Percentiles rank a stretch among this genome's conserved stretches.
Evolutionary conservation across 2,329 filamentous ascomycete species (phyloP).

Genomic region (Gyromitra esculenta): DNA sequence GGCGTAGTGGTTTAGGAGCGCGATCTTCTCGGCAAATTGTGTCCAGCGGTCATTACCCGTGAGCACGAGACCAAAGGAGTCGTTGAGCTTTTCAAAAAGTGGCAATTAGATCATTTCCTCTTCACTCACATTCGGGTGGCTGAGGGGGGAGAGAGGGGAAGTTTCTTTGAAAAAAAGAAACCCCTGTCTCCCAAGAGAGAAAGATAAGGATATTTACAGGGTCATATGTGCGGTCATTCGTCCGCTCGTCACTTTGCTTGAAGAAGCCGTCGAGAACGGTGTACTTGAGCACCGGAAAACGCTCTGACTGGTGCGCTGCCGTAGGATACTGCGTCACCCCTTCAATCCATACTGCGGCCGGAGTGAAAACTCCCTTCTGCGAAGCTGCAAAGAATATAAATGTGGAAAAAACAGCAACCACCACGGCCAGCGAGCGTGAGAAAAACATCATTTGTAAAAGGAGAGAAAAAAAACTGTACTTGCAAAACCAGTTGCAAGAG

Average conservation of each 20-base stretch:
- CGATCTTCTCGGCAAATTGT: conserved; percentile 69
- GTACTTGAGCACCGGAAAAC: conserved; percentile 45
- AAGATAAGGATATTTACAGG: conserved; percentile 26
- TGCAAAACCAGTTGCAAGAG: conserved; percentile 16
- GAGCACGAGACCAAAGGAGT: conserved; percentile 44
- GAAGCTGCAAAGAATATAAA: conserved; percentile 1
- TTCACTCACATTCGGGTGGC: not conserved
- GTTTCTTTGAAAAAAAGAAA: not conserved
- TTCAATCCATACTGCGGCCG: conserved; percentile 20
- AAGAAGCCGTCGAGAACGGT: conserved; percentile 45
- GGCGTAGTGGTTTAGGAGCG: conserved; percentile 65
- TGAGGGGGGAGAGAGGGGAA: not conserved
- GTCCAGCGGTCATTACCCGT: conserved; percentile 65
- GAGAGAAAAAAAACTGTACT: not conserved
- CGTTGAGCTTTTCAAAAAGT: conserved; percentile 26
- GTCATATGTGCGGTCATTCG: conserved; percentile 45
- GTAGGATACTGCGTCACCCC: conserved; percentile 23
- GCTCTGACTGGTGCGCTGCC: conserved; percentile 19
- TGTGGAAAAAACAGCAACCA: conserved; percentile 15
- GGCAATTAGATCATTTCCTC: not conserved
- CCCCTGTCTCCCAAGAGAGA: too few relatives aligned
- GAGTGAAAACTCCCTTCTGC: conserved; percentile 24
- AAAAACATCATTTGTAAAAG: not conserved
- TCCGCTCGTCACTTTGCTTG: conserved; percentile 39
- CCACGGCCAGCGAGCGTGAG: conserved; percentile 27